phyloP scores from a whole-genome alignment of 257 asterid genomes.

The Knoxia roxburghii region DNA sequence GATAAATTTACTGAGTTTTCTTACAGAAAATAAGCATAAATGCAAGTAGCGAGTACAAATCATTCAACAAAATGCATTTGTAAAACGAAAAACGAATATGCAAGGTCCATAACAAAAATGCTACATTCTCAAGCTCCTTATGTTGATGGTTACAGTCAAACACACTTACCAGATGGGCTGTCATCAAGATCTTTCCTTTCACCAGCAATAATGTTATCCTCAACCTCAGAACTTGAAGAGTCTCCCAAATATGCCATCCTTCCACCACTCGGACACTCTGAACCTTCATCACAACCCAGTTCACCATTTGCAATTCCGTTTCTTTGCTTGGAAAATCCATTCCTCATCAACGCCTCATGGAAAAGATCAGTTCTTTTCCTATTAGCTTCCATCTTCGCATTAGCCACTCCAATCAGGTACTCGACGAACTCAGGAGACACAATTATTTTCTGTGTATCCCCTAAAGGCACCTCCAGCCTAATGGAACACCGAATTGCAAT shows the following conservation, averaged over 20 bases:
- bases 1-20: conserved; percentile 8
- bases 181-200: conserved; percentile 26
- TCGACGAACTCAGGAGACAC: conserved; percentile 63
- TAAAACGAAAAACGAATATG: background rate
- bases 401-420: conserved; percentile 68
- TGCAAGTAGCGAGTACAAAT: background rate
- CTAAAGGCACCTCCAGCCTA: conserved; percentile 83
- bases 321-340: conserved; percentile 35
- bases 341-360: conserved; percentile 36
- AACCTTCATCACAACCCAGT: conserved; percentile 26
- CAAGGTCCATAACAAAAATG: background rate
- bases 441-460: conserved; percentile 50
- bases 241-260: conserved; percentile 23
- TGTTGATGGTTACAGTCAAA: too few species aligned
- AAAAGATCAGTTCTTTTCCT: conserved; percentile 66
- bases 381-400: conserved; percentile 80
- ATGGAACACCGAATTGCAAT: conserved; percentile 83
- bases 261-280: conserved; percentile 14
- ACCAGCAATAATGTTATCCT: conserved; percentile 26
- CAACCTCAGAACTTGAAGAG: conserved; percentile 22
- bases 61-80: background rate
- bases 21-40: background rate
- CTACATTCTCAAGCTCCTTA: background rate
- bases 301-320: conserved; percentile 15
- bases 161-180: conserved; percentile 36